Evolutionary conservation across 345 rosid species (phyloP), one percentile per base, ranked within the genome.

Genomic region (Moricandia arvensis): DNA sequence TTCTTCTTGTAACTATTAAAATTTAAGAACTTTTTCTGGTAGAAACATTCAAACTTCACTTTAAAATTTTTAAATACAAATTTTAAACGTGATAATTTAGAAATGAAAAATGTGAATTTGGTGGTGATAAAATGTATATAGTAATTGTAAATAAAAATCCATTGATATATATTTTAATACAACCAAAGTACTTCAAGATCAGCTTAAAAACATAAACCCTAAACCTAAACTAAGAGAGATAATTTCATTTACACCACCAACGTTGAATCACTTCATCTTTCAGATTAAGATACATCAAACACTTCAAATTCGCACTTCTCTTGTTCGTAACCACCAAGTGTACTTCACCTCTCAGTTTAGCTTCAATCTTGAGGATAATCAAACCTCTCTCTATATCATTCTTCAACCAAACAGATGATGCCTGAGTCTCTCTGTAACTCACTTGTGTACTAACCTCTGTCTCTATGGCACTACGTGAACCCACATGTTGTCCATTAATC

Each of bases 281-380:
- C 0, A 74, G 7, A 63, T 63, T 18, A 74, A 79, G 72, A 69
- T 75, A 61, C 66, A 79, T 69, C 41, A 75, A 63, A 65, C 82
- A 79, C 17, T 75, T 79, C 26, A 79, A 51, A 24, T 15, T 7
- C 26, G 70, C 59, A 11, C 16, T 75, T 63, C 45, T 75, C 68
- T 69, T 69, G 68, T 63, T 75, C 66, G 69, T 13, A 55, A 43
- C 68, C 66, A n/a, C 29, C 63, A 79, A 58, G 30, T 74, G 79
- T 24, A 79, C 79, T 63, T 69, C 30, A 24, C 76, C 82, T 74
- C 68, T 79, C 7, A 79, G 47, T 65, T 74, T 74, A 69, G 57
- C 76, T 43, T 18, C 30, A n/a, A 49, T 49, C 59, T 64, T 59
- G 55, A 79, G 59, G 47, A 79, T 70, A 45, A 74, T 58, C 6